Evolutionary conservation across 805 yeast species (phyloP), one percentile per base, ranked within the genome.

Genomic region (Cyberlindnera suaveolens): DNA sequence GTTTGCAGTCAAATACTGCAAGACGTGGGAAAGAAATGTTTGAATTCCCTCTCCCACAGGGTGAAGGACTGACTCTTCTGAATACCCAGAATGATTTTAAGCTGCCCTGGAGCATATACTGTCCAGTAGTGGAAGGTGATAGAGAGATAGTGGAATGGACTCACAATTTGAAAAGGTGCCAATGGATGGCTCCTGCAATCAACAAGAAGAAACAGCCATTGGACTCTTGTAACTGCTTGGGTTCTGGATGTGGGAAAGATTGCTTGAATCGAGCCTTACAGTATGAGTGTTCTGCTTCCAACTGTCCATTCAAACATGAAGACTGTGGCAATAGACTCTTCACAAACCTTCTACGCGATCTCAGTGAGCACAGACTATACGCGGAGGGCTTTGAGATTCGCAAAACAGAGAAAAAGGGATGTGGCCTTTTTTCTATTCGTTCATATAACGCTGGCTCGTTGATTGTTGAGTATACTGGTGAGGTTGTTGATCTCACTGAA

Each of bases 401-500:
- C 5, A 46, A 52, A 38, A 66, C 74, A 0, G 64, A 63, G 15
- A 51, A 53, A 26, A 70, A 68, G 45, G 77, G 77, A 4, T 60
- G 56, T 41, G 78, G 78, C 1, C 54, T 74, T 13, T 48, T 68
- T 15, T 66, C 77, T 3, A 53, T 60, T 3, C 53, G 71, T 27
- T 48, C 53, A 1, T 70, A 67, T 37, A 48, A 56, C 5, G 64
- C 71, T 14, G 66, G 64, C 5, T 63, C 62, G 35, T 56, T 74
- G n/a, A 64, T 74, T 26, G 54, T 70, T 26, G 78, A 74, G 49
- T 74, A 72, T 48, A 65, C 73, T 2, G 79, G 79, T 11, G 78
- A 74, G 42, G 69, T 74, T 14, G 64, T 74, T 20, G 64, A 64
- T 39, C 64, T 64, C 29, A 48, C 52, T 4, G 69, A 65, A 39